phyloP scores from a whole-genome alignment of 2,329 filamentous ascomycete genomes.

The Phialocephala subalpina region DNA sequence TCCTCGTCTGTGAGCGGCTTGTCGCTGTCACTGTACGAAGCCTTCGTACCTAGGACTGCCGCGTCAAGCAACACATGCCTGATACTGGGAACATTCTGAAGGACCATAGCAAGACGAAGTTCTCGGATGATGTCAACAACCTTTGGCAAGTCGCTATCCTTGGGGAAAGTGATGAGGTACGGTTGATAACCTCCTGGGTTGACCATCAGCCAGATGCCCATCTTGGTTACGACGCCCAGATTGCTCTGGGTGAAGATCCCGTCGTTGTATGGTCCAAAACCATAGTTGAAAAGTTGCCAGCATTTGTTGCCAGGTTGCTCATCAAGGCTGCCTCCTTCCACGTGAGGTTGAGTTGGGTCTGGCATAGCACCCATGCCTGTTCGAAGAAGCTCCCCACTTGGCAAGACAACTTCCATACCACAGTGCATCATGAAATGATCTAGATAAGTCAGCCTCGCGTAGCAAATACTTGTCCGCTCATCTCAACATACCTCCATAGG shows the following conservation, averaged over 20 bases:
- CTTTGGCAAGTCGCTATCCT: constrained; percentile 35
- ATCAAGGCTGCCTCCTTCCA: neutral
- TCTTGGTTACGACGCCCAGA: constrained; percentile 61
- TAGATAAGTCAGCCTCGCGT: neutral
- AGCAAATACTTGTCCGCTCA: neutral
- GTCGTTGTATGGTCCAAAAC: constrained; percentile 50
- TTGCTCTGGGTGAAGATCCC: constrained; percentile 61
- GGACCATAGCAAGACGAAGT: constrained; percentile 45
- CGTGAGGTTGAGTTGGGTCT: constrained; percentile 20
- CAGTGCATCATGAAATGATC: constrained; percentile 51
- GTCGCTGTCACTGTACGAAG: constrained; percentile 40
- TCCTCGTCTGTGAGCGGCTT: constrained; percentile 48
- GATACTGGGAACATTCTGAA: constrained; percentile 49
- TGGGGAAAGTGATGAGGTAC: constrained; percentile 53
- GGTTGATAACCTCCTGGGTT: constrained; percentile 58
- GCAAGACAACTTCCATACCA: constrained; percentile 54
- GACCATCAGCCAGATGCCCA: constrained; percentile 60
- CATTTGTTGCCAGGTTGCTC: constrained; percentile 45
- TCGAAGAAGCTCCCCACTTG: constrained; percentile 53
- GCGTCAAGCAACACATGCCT: constrained; percentile 43
- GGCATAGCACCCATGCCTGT: constrained; percentile 56
- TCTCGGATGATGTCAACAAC: constrained; percentile 55
- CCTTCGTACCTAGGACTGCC: constrained; percentile 48
- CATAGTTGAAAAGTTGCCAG: constrained; percentile 50
- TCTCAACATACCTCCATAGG: constrained; percentile 47